Evolutionary conservation across 441 rosid species (phyloP), one percentile per base, ranked within the genome.

Genomic region (Pelargonium exstipulatum): DNA sequence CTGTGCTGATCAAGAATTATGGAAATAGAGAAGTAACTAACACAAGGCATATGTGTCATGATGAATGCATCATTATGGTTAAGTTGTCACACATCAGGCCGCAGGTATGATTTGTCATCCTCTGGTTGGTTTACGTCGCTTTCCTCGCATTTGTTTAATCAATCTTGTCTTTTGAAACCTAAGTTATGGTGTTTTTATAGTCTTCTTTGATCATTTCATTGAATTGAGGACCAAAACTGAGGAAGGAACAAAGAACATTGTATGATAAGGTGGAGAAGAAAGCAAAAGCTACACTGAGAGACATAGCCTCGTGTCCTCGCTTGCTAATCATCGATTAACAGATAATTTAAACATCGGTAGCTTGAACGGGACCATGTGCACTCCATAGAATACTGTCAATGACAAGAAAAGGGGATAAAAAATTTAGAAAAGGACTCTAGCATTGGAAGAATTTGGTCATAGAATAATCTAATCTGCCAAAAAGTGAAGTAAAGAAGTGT

Each of bases 351-450:
- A 12, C 37, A 64, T 55, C 51, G 62, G 63, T 64, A 62, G 70
- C 42, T 29, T 69, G 67, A 72, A 73, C 74, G 67, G 14, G 45
- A 66, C 72, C 84, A 84, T 82, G 82, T 84, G 85, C 81, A 16
- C 48, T 68, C 68, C 68, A 70, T 69, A 70, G 29, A 68, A 71
- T 42, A 43, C 40, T 51, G 17, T 16, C 37, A 68, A 26, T 66
- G 61, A 51, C 57, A 3, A 1, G 17, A 51, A 3, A 13, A n/a
- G 17, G 20, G 7, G 16, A 2, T 3, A 51, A 12, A 16, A n/a
- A 51, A n/a, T 2, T 29, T 3, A 68, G 49, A 70, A 72, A 61
- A 68, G 68, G 40, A 57, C 29, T 49, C 45, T 73, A 66, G 64
- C 22, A 60, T 53, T 57, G 37, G 40, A 63, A 63, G 37, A 70